These are phyloP conservation scores for Carex kokanica DNA, from an alignment of 176 grass and related monocot species.

Conservation along the genomic window DNA sequence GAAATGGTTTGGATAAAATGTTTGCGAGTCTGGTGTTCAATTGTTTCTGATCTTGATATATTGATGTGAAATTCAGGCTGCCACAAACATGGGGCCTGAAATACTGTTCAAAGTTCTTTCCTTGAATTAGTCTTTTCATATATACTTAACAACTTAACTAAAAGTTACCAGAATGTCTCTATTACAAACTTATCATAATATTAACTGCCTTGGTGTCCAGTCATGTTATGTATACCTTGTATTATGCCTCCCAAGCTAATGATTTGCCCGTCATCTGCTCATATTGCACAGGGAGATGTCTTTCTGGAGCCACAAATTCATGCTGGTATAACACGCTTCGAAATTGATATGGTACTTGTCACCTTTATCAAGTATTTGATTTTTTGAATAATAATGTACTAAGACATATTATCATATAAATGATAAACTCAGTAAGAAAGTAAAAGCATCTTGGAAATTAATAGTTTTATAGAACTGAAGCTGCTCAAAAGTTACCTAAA, in stretches of 20 bases:
- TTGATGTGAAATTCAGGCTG: not conserved
- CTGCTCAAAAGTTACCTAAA: not conserved
- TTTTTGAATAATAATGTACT: not conserved
- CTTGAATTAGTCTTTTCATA: not conserved
- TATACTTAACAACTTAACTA: not conserved
- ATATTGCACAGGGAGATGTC: slow-evolving; percentile 53
- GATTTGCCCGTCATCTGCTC: not conserved
- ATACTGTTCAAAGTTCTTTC: not conserved
- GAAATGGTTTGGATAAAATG: not conserved
- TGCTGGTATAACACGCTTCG: slow-evolving; percentile 47
- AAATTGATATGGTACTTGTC: slow-evolving; percentile 64
- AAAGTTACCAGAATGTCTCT: not conserved
- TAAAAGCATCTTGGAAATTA: not conserved
- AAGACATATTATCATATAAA: not conserved
- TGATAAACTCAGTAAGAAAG: not conserved
- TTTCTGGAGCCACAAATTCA: slow-evolving; percentile 70
- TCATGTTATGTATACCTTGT: not conserved
- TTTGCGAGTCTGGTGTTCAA: not conserved
- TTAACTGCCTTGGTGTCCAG: not conserved
- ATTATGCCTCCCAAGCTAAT: not conserved
- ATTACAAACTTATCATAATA: not conserved
- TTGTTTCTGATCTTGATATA: not conserved
- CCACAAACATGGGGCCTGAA: not conserved
- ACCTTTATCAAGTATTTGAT: not conserved
- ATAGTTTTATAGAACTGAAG: not conserved